Evolutionary conservation across 495 filamentous ascomycete species (phyloP).

Genomic region (Penicillium nucicola): DNA sequence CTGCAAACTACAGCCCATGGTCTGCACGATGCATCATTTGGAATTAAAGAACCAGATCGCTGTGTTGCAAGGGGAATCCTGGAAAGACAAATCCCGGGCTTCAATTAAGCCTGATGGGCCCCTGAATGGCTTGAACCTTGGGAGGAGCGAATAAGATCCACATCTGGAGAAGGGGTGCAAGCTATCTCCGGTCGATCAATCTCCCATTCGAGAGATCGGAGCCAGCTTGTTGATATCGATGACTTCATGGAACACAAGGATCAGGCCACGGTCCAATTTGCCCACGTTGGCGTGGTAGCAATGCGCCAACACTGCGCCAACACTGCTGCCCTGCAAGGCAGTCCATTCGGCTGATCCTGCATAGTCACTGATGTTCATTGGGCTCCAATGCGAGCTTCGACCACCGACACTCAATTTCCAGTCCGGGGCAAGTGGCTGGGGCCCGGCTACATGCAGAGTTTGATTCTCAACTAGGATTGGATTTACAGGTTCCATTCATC

Average conservation of each 20-base stretch:
- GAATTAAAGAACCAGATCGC: too few species aligned
- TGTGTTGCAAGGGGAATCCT: background rate
- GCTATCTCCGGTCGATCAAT: slow-evolving; percentile 2
- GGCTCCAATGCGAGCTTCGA: background rate
- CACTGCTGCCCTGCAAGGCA: background rate
- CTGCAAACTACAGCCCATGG: background rate
- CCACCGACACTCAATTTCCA: slow-evolving; percentile 5
- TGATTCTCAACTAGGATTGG: slow-evolving; percentile 9
- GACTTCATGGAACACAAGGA: slow-evolving; percentile 14
- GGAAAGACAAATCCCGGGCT: background rate
- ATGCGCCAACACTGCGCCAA: background rate
- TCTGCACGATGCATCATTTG: background rate
- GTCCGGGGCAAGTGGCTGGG: slow-evolving; percentile 10
- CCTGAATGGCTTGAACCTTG: background rate
- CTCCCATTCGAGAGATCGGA: background rate
- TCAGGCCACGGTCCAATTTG: background rate
- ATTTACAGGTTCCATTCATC: slow-evolving; percentile 10
- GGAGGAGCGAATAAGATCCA: slow-evolving; percentile 1
- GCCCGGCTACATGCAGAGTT: slow-evolving; percentile 8
- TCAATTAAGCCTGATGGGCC: background rate
- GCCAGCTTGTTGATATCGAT: slow-evolving; percentile 1
- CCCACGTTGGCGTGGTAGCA: slow-evolving; percentile 23
- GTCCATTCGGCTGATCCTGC: slow-evolving; percentile 3
- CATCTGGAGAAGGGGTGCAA: slow-evolving; percentile 4
- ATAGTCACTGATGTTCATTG: background rate